Evolutionary conservation across 1,284 basidiomycete species (phyloP).

Genomic region (Boletus semigastroideus): DNA sequence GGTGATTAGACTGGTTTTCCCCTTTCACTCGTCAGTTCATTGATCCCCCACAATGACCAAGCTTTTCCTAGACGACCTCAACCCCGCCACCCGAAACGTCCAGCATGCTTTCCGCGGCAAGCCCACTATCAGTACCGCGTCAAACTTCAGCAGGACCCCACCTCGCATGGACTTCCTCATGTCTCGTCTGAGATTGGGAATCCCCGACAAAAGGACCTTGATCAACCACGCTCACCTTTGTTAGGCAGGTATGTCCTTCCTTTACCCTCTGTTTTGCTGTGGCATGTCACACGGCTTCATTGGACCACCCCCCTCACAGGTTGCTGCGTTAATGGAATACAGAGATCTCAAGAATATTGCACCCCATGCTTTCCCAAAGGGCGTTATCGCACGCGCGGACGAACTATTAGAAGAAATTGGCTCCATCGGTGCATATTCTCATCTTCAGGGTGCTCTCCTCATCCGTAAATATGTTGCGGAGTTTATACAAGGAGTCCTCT

Average conservation of each 20-base stretch:
- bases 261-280: not conserved
- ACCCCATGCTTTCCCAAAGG: constrained; percentile 78
- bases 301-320: constrained; percentile 42
- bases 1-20: constrained; percentile 5
- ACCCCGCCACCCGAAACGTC: constrained; percentile 84
- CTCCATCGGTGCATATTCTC: constrained; percentile 93
- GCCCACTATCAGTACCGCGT: constrained; percentile 86
- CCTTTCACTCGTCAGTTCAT: not conserved
- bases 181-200: constrained; percentile 98
- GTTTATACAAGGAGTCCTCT: constrained; percentile 60
- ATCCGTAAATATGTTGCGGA: constrained; percentile 89
- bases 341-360: constrained; percentile 83
- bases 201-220: constrained; percentile 92
- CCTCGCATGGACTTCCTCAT: constrained; percentile 65
- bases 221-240: constrained; percentile 92
- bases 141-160: constrained; percentile 52
- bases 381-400: constrained; percentile 83
- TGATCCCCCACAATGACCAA: constrained; percentile 46
- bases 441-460: constrained; percentile 89
- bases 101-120: constrained; percentile 98
- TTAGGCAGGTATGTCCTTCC: constrained; percentile 72
- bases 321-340: constrained; percentile 91
- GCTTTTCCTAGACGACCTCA: constrained; percentile 66
- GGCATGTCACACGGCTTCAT: not conserved
- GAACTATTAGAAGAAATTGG: constrained; percentile 86